Percentiles rank a stretch among this genome's conserved stretches.
phyloP scores from a whole-genome alignment of 225 moss, liverwort and hornwort genomes.

The Sphagnum contortum region DNA sequence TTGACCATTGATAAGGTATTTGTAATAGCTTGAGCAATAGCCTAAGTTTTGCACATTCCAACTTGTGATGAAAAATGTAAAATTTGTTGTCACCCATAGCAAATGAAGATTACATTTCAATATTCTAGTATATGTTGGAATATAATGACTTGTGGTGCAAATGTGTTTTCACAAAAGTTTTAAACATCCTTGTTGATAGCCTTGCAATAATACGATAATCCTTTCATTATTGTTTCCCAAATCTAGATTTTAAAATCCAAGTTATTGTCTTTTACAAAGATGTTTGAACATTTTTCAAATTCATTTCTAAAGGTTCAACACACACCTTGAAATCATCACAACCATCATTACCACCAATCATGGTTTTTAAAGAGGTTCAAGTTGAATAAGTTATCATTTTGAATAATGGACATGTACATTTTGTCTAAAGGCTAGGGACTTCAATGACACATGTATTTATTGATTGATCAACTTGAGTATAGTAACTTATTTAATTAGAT shows the following conservation, averaged over 20 bases:
- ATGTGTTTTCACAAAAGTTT: neutral
- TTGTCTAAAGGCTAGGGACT: too few species aligned
- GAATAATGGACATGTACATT: too few species aligned
- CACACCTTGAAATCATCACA: neutral
- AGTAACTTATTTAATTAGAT: too few species aligned
- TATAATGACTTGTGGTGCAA: neutral
- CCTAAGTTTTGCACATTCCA: neutral
- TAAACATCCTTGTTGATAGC: neutral
- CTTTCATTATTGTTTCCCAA: neutral
- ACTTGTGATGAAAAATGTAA: neutral
- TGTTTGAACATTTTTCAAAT: neutral
- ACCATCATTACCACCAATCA: neutral
- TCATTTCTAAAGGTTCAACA: neutral
- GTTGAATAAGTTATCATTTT: too few species aligned
- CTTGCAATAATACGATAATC: neutral
- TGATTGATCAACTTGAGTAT: too few species aligned
- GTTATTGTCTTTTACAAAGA: neutral
- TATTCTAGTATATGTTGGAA: neutral
- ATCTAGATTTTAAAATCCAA: neutral
- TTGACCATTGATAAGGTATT: neutral
- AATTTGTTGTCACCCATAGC: neutral
- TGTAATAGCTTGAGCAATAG: neutral
- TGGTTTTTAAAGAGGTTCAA: too few species aligned
- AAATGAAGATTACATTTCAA: neutral
- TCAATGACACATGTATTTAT: too few species aligned